A percentile compares a stretch with the other conserved stretches of the same genome.
Evolutionary conservation across 768 basidiomycete species (phyloP).

Genomic region (Hemileccinum impolitum): DNA sequence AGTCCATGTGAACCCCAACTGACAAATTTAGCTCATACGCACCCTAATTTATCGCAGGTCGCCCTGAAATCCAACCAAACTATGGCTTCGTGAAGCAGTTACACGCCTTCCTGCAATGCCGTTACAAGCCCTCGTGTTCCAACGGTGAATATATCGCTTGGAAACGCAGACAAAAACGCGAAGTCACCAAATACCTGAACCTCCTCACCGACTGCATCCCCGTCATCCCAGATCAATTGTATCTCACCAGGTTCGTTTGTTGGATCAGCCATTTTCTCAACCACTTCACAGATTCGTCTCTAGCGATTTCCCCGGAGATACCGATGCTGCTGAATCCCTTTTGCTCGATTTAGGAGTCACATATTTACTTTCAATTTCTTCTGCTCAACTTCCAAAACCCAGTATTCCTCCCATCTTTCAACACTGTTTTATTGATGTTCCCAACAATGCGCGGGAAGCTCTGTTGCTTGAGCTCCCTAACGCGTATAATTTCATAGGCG

Average conservation of each 20-base stretch:
- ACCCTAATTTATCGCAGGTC: slow-evolving; percentile 26
- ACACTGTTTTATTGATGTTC: slow-evolving; percentile 43
- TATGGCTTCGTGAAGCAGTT: slow-evolving; percentile 59
- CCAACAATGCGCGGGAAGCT: slow-evolving; percentile 36
- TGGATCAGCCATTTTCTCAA: neutral
- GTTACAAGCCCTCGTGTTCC: slow-evolving; percentile 40
- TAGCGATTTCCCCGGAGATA: slow-evolving; percentile 58
- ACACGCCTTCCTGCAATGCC: slow-evolving; percentile 49
- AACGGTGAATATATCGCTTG: slow-evolving; percentile 52
- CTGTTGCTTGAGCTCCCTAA: slow-evolving; percentile 46
- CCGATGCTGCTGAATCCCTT: slow-evolving; percentile 46
- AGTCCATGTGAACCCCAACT: slow-evolving; percentile 11
- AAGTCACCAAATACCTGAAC: slow-evolving; percentile 51
- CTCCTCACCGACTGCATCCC: slow-evolving; percentile 49
- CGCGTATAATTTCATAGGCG: slow-evolving; percentile 43
- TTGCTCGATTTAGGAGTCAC: slow-evolving; percentile 50
- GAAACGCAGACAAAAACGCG: slow-evolving; percentile 53
- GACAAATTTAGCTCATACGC: slow-evolving; percentile 7
- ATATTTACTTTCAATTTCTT: slow-evolving; percentile 52
- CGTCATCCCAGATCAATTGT: slow-evolving; percentile 47
- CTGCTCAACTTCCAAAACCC: slow-evolving; percentile 41
- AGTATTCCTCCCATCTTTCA: slow-evolving; percentile 30
- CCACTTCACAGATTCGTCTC: neutral
- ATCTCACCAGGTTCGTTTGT: slow-evolving; percentile 45
- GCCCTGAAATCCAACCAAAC: slow-evolving; percentile 39